Percentiles rank a stretch among this genome's conserved stretches.
Evolutionary conservation across 495 filamentous ascomycete genomes (phyloP).

Genomic region (Bombardia bombarda): DNA sequence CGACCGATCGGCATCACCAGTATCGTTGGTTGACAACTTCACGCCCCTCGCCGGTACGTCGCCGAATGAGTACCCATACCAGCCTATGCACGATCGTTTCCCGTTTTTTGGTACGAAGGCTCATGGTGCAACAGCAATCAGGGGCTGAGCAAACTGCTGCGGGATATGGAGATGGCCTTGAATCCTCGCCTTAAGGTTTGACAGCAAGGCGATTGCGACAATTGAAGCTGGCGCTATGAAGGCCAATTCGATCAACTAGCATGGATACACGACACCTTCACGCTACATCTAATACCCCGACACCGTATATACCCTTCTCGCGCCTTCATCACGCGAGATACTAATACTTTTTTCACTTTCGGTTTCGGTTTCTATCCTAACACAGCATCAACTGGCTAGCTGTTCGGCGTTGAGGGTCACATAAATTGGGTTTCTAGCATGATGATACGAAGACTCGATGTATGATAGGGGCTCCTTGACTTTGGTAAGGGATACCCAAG

Average conservation of each 20-base stretch:
- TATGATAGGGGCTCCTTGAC: constrained; percentile 9
- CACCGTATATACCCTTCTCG: constrained; percentile 4
- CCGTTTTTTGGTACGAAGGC: constrained; percentile 29
- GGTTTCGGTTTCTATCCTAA: constrained; percentile 1
- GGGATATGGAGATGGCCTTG: too few species aligned
- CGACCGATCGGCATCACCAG: constrained; percentile 16
- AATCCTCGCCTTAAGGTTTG: too few species aligned
- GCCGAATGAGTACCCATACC: constrained; percentile 29
- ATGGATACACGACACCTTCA: background rate
- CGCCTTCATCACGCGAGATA: constrained; percentile 1
- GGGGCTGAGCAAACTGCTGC: background rate
- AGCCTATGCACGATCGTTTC: constrained; percentile 29
- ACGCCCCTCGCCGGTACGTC: constrained; percentile 32
- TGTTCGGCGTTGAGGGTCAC: constrained; percentile 9
- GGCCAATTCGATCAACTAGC: background rate
- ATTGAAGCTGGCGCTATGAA: too few species aligned
- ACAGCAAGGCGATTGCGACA: too few species aligned
- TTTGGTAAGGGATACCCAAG: background rate
- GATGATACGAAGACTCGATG: constrained; percentile 3
- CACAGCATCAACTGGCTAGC: constrained; percentile 7
- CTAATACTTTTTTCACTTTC: background rate
- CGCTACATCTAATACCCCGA: background rate
- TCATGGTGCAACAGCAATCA: constrained; percentile 30
- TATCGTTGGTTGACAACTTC: constrained; percentile 17
- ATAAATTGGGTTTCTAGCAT: constrained; percentile 2